Evolutionary conservation across 2,329 filamentous ascomycete genomes (phyloP).

Genomic region (Fusarium sulawesiense): DNA sequence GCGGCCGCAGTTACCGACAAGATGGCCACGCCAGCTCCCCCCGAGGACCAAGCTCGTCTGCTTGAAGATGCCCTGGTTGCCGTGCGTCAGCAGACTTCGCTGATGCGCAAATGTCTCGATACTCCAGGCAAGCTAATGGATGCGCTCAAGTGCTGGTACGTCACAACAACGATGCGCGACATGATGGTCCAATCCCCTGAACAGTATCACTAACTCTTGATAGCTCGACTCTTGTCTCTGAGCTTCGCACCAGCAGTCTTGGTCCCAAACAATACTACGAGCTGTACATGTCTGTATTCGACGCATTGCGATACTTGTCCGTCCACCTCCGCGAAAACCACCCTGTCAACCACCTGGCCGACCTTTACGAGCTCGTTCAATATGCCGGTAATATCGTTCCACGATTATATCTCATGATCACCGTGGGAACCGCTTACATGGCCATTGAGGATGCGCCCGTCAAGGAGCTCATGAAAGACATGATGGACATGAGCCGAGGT

Average conservation of each 20-base stretch:
- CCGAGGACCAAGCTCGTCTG: slow-evolving; percentile 88
- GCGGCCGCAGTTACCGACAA: slow-evolving; percentile 45
- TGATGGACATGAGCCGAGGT: slow-evolving; percentile 99
- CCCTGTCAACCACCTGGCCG: slow-evolving; percentile 96
- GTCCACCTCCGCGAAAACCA: slow-evolving; percentile 97
- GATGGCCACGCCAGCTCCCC: slow-evolving; percentile 68
- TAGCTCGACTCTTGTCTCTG: slow-evolving; percentile 98
- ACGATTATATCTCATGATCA: slow-evolving; percentile 98
- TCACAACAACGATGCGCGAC: slow-evolving; percentile 34
- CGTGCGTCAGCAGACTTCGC: slow-evolving; percentile 93
- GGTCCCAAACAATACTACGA: slow-evolving; percentile 99
- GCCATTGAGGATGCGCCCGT: slow-evolving; percentile 96
- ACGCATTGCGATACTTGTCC: slow-evolving; percentile 94
- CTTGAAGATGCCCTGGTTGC: slow-evolving; percentile 97
- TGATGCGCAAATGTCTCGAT: slow-evolving; percentile 98
- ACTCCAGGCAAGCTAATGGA: slow-evolving; percentile 99
- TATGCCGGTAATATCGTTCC: slow-evolving; percentile 99
- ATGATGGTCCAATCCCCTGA: slow-evolving; percentile 20
- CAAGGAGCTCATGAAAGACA: slow-evolving; percentile 99
- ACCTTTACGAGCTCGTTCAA: slow-evolving; percentile 96
- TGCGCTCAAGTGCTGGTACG: slow-evolving; percentile 98
- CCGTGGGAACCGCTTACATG: slow-evolving; percentile 99
- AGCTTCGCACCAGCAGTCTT: slow-evolving; percentile 94
- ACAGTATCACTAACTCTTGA: slow-evolving; percentile 17
- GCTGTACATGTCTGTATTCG: slow-evolving; percentile 99